These are phyloP conservation scores for Sutorius eximius DNA, from an alignment of 1,284 basidiomycete genomes.

Conservation along the genomic window DNA sequence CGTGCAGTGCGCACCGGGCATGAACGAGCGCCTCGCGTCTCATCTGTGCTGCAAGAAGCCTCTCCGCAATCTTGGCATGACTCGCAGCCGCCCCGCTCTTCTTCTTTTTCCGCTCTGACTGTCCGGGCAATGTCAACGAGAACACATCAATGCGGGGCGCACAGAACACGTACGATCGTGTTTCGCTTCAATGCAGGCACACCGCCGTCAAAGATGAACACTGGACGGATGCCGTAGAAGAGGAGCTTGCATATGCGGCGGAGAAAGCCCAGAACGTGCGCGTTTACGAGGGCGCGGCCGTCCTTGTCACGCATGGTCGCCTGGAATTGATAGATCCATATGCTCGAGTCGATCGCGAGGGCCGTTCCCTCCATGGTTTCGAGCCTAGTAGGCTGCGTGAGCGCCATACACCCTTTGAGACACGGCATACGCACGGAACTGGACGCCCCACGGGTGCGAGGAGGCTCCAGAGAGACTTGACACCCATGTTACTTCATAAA, in stretches of 20 bases:
- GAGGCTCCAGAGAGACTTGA: constrained; percentile 93
- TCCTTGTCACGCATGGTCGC: constrained; percentile 99
- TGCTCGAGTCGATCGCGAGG: constrained; percentile 96
- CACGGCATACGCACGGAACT: constrained; percentile 62
- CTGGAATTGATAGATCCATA: constrained; percentile 99
- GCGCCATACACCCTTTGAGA: constrained; percentile 4
- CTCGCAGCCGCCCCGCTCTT: constrained; percentile 85
- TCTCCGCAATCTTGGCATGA: constrained; percentile 85
- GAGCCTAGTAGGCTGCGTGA: constrained; percentile 50
- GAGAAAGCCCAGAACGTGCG: constrained; percentile 94
- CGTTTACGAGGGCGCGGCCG: constrained; percentile 87
- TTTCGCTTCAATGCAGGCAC: constrained; percentile 85
- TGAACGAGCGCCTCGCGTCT: constrained; percentile 86
- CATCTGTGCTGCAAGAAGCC: constrained; percentile 91
- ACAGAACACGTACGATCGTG: constrained; percentile 68
- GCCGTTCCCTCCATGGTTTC: constrained; percentile 90
- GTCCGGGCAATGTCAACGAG: constrained; percentile 1
- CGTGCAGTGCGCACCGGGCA: constrained; percentile 42
- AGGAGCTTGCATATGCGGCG: constrained; percentile 92
- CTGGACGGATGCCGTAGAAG: constrained; percentile 95
- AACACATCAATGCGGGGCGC: not conserved
- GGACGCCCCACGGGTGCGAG: constrained; percentile 87
- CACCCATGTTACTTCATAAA: constrained; percentile 66
- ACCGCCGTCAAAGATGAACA: constrained; percentile 97
- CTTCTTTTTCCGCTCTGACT: constrained; percentile 85